phyloP scores from a whole-genome alignment of 768 basidiomycete species.

The Mycena vitilis region DNA sequence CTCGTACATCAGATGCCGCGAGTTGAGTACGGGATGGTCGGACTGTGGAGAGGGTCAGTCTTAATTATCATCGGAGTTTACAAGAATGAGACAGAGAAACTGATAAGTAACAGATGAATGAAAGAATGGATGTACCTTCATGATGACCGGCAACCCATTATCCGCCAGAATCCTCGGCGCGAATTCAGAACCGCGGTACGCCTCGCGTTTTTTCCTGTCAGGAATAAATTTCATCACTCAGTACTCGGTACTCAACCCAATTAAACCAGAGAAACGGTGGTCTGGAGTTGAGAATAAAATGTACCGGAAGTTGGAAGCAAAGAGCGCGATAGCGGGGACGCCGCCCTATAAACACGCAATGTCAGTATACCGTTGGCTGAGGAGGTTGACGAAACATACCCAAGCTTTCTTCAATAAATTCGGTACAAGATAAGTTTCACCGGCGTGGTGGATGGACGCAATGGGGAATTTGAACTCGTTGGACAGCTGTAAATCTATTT shows the following conservation, averaged over 20 bases:
- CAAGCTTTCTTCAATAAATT: constrained; percentile 77
- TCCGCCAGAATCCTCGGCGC: constrained; percentile 78
- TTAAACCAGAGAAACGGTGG: too few relatives aligned
- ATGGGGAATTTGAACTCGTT: constrained; percentile 86
- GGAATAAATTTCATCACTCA: too few relatives aligned
- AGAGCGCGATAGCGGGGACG: background rate
- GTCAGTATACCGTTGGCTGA: constrained; percentile 83
- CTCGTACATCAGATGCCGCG: constrained; percentile 75
- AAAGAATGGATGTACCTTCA: constrained; percentile 64
- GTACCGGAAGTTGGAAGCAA: background rate
- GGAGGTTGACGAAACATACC: constrained; percentile 53
- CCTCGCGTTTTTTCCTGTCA: constrained; percentile 51
- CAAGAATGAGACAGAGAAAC: too few relatives aligned
- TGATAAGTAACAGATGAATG: too few relatives aligned
- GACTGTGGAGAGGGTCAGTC: constrained; percentile 44
- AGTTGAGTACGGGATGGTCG: constrained; percentile 68
- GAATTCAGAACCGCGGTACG: constrained; percentile 77
- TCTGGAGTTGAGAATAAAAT: background rate
- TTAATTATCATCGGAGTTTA: background rate
- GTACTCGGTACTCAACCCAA: too few relatives aligned
- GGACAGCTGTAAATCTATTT: constrained; percentile 59
- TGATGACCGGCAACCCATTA: constrained; percentile 71
- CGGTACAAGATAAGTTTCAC: constrained; percentile 84
- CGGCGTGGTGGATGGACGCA: constrained; percentile 82
- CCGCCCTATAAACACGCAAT: constrained; percentile 51